Conservation (phyloP, 176 grass and related monocot species). For the Aegilops longissima region DNA sequence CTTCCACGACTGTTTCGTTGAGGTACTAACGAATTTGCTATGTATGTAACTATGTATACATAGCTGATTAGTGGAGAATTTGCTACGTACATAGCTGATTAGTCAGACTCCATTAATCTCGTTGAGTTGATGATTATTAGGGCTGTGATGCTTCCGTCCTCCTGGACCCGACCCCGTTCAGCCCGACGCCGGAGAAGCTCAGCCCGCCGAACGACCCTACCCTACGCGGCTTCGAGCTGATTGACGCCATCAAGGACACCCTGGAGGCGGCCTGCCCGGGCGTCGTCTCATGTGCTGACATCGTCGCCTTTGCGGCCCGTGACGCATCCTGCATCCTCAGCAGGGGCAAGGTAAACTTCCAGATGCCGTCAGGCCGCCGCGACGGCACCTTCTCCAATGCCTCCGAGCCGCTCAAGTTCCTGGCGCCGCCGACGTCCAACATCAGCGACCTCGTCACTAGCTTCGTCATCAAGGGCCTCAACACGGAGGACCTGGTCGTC, state of each 20-base stretch:
- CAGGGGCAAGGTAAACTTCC: neutral
- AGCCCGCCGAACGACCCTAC: neutral
- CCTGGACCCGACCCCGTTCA: neutral
- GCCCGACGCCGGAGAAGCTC: neutral
- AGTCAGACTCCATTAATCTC: neutral
- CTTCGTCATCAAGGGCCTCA: slow-evolving; percentile 18
- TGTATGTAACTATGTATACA: neutral
- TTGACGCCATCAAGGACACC: slow-evolving; percentile 4
- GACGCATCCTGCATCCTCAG: neutral
- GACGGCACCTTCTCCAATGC: neutral
- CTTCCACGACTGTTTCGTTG: slow-evolving; percentile 45
- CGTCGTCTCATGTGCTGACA: neutral
- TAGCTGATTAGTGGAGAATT: no score
- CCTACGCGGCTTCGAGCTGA: neutral
- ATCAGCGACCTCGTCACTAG: no score
- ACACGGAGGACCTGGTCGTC: neutral
- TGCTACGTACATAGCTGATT: no score
- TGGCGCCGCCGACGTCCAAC: no score
- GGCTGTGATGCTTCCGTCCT: neutral
- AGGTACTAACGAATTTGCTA: neutral
- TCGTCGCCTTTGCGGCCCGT: neutral
- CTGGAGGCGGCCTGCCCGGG: neutral
- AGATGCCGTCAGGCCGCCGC: neutral
- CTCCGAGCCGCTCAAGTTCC: no score
- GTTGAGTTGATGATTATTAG: neutral